Evolutionary conservation across 306 rosid genomes (phyloP).

Genomic region (Ormosia semicastrata): DNA sequence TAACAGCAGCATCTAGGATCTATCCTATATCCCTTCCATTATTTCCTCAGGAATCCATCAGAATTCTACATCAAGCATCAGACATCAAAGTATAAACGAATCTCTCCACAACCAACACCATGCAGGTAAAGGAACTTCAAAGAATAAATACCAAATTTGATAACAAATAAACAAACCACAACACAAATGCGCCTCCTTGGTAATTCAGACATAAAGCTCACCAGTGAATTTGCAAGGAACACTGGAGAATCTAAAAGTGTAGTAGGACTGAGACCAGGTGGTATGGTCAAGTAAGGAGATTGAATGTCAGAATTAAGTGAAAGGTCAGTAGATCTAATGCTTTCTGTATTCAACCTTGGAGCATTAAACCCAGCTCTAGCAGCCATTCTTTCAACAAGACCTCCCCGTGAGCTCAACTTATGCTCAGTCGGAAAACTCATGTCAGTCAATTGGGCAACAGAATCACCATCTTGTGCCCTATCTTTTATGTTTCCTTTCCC

Average conservation of each 20-base stretch:
- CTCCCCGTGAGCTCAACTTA: conserved; percentile 51
- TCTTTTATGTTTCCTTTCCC: conserved; percentile 25
- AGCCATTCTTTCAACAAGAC: conserved; percentile 85
- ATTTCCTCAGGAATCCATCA: background rate
- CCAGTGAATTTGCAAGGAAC: conserved; percentile 86
- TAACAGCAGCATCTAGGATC: background rate
- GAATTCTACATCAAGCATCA: conserved; percentile 17
- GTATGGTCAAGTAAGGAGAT: conserved; percentile 82
- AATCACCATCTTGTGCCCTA: conserved; percentile 34
- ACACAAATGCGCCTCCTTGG: background rate
- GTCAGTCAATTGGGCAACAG: conserved; percentile 36
- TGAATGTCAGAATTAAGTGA: conserved; percentile 54
- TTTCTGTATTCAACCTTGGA: conserved; percentile 83
- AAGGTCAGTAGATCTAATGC: conserved; percentile 76
- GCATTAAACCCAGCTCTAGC: conserved; percentile 97
- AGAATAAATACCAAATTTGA: background rate
- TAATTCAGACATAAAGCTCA: conserved; percentile 34
- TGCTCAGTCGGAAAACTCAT: conserved; percentile 40
- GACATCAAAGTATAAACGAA: background rate
- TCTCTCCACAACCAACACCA: background rate
- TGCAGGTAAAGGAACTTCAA: background rate
- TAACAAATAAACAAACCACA: conserved; percentile 7
- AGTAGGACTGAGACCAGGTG: conserved; percentile 97
- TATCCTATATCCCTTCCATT: background rate
- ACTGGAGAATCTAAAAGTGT: conserved; percentile 91